Base-by-base conservation (phyloP, 306 rosid genomes). In the Rosa multiflora region DNA sequence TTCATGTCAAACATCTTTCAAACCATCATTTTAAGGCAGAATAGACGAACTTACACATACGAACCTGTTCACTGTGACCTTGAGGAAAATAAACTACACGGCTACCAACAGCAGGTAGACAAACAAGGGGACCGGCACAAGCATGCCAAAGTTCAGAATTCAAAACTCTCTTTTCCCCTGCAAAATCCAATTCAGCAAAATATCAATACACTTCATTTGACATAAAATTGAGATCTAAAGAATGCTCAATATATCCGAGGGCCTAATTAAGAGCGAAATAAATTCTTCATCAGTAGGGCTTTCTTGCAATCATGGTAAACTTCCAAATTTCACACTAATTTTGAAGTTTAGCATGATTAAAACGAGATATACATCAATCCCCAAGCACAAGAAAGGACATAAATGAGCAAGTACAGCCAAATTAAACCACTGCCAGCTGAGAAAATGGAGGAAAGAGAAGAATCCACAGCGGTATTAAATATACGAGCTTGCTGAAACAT, bases 131-230 rank as follows among this genome's bases (percentile, higher is more conserved):
- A 37, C 98, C 97, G 40, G 98, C 98, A 89, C 98, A 94, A 47
- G 98, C 98, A 84, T 92, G 98, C 98, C 98, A 94, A 48, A 94
- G 98, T 83, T 94, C 98, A 51, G 98, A 92, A 81, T 94, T 94
- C 69, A 92, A 89, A 80, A 92, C 97, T 82, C 92, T 85, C 85
- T 69, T 88, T 84, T 92, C 99, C 85, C 96, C 99, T 95, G 88
- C 85, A 92, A 87, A 88, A 80, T 70, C 37, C 76, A 77, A 10
- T 78, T 53, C 74, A 49, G 73, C 68, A 77, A 75, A 75, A 77
- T 74, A 75, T 69, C 23, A 76, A 67, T 69, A 75, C 79, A 35
- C 72, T 79, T 32, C 37, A 73, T 49, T 39, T 51, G 23, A 59
- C 68, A 46, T 23, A 47, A 67, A 55, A 44, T 44, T 47, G 55